These are phyloP conservation scores for Aspergillus tanneri DNA, from an alignment of 2,329 filamentous ascomycete species.

Conservation along the genomic window DNA sequence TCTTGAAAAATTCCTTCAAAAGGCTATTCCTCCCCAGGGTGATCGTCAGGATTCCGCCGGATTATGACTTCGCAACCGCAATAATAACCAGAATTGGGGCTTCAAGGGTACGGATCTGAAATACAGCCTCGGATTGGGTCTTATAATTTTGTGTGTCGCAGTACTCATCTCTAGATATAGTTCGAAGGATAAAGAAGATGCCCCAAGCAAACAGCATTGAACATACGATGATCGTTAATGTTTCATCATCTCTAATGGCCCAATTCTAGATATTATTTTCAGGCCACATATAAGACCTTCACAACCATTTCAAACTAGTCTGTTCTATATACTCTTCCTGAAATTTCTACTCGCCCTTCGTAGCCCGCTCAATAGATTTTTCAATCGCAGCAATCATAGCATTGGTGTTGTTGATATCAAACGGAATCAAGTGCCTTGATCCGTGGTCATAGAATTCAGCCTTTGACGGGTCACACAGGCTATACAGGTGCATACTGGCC, in stretches of 20 bases:
- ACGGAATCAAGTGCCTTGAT: slow-evolving; percentile 34
- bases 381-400: slow-evolving; percentile 29
- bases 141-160: slow-evolving; percentile 27
- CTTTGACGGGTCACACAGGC: slow-evolving; percentile 34
- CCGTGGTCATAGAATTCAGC: slow-evolving; percentile 39
- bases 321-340: not conserved
- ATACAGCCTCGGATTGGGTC: slow-evolving; percentile 23
- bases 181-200: slow-evolving; percentile 5
- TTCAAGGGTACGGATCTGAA: slow-evolving; percentile 9
- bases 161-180: slow-evolving; percentile 21
- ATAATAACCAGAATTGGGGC: not conserved
- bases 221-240: not conserved
- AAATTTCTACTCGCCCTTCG: slow-evolving; percentile 1
- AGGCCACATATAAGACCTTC: no score
- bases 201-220: slow-evolving; percentile 11
- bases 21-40: slow-evolving; percentile 51
- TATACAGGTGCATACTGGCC: slow-evolving; percentile 30
- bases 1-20: slow-evolving; percentile 64
- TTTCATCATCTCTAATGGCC: not conserved
- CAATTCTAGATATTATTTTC: not conserved
- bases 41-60: slow-evolving; percentile 30
- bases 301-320: no score
- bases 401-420: slow-evolving; percentile 31
- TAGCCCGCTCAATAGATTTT: slow-evolving; percentile 25
- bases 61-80: slow-evolving; percentile 35